Percentiles rank a stretch among this genome's conserved stretches.
phyloP scores from a whole-genome alignment of 2,329 filamentous ascomycete species.

The Fusarium cyanostomum region DNA sequence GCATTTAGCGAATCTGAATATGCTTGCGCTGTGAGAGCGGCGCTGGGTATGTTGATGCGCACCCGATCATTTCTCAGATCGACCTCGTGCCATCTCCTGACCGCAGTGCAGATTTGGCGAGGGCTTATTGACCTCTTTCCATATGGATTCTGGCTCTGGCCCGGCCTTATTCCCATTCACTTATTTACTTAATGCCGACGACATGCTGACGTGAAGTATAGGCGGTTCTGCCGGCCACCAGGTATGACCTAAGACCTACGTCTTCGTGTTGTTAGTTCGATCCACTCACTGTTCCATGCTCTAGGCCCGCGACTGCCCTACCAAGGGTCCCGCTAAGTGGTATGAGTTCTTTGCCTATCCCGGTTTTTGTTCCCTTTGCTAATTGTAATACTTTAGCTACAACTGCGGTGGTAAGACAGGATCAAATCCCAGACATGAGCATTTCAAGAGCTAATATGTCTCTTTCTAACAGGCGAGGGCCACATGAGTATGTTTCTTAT shows the following conservation, averaged over 20 bases:
- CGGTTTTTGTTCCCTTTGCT: background rate
- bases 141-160: background rate
- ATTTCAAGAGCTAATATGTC: conserved; percentile 39
- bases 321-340: conserved; percentile 84
- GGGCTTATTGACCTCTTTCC: background rate
- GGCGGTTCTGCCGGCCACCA: conserved; percentile 79
- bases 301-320: conserved; percentile 86
- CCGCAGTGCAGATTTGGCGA: conserved; percentile 7
- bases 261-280: background rate
- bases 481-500: conserved; percentile 76
- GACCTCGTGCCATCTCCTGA: conserved; percentile 7
- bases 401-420: conserved; percentile 77
- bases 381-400: conserved; percentile 66
- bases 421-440: background rate
- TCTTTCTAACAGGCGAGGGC: conserved; percentile 62
- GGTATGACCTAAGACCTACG: conserved; percentile 60
- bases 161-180: background rate
- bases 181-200: conserved; percentile 1
- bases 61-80: background rate
- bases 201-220: conserved; percentile 49
- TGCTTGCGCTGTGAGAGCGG: background rate
- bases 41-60: background rate
- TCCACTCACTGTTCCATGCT: conserved; percentile 20
- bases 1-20: background rate
- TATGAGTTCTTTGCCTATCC: conserved; percentile 54